These are phyloP conservation scores for Rhodotorula sp. DNA, from an alignment of 1,284 basidiomycete genomes.

Conservation along the genomic window DNA sequence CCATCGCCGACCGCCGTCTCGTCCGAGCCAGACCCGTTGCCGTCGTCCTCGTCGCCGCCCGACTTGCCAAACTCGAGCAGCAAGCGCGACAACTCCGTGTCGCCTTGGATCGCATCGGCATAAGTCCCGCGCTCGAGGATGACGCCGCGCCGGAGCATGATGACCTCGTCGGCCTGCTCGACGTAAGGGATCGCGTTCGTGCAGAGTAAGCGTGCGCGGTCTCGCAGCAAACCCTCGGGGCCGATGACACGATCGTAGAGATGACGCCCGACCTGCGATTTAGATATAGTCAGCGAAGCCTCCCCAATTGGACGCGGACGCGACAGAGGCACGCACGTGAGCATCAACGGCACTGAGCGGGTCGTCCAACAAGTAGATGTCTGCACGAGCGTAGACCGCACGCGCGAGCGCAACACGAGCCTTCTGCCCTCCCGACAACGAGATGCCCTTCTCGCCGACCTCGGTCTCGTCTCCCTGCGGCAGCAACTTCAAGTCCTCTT, in stretches of 20 bases:
- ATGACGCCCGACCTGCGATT: slow-evolving; percentile 43
- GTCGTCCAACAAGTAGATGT: slow-evolving; percentile 63
- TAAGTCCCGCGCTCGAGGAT: slow-evolving; percentile 64
- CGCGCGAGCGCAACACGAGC: slow-evolving; percentile 81
- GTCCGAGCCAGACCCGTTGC: slow-evolving; percentile 19
- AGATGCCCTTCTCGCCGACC: slow-evolving; percentile 70
- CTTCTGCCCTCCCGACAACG: slow-evolving; percentile 58
- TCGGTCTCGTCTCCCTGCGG: slow-evolving; percentile 69
- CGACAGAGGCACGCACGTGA: slow-evolving; percentile 58
- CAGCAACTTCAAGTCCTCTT: slow-evolving; percentile 74
- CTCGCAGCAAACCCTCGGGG: slow-evolving; percentile 76
- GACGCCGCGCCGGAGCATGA: slow-evolving; percentile 78
- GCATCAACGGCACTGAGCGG: slow-evolving; percentile 64
- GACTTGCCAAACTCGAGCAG: slow-evolving; percentile 59
- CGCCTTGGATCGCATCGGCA: slow-evolving; percentile 59
- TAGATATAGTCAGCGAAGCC: slow-evolving; percentile 3
- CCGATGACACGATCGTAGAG: slow-evolving; percentile 81
- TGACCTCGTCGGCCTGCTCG: slow-evolving; percentile 73
- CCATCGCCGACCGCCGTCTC: slow-evolving; percentile 52
- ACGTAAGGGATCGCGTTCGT: slow-evolving; percentile 87
- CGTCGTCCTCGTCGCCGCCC: slow-evolving; percentile 41
- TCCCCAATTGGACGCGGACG: background rate
- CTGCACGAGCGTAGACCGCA: slow-evolving; percentile 71
- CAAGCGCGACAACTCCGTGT: slow-evolving; percentile 75
- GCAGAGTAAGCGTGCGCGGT: slow-evolving; percentile 82